phyloP scores from a whole-genome alignment of 805 yeast species.

The Kluyveromyces starmeri region DNA sequence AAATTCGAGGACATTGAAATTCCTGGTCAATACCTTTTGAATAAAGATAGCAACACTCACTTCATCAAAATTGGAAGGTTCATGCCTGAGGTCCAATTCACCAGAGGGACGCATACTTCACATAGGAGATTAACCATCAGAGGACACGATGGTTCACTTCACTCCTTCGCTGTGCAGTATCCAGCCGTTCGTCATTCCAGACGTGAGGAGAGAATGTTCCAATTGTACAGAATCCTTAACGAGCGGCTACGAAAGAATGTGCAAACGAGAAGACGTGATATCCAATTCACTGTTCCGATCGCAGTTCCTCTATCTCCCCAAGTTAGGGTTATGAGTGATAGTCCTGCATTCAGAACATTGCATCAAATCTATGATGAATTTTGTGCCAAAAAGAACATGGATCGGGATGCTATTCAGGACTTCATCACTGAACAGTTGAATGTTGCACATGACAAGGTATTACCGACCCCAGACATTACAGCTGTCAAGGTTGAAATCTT shows the following conservation, averaged over 20 bases:
- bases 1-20: slow-evolving; percentile 95
- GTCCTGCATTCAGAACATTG: slow-evolving; percentile 60
- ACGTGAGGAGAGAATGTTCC: slow-evolving; percentile 91
- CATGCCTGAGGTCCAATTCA: slow-evolving; percentile 77
- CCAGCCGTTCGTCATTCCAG: slow-evolving; percentile 98
- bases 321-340: slow-evolving; percentile 82
- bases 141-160: slow-evolving; percentile 88
- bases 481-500: slow-evolving; percentile 87
- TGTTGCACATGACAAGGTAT: slow-evolving; percentile 86
- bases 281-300: slow-evolving; percentile 77
- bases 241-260: slow-evolving; percentile 71
- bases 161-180: slow-evolving; percentile 91
- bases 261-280: slow-evolving; percentile 78
- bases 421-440: slow-evolving; percentile 78
- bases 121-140: slow-evolving; percentile 81
- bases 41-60: slow-evolving; percentile 81
- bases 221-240: slow-evolving; percentile 81
- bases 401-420: slow-evolving; percentile 83
- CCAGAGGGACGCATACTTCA: slow-evolving; percentile 85
- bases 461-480: slow-evolving; percentile 86
- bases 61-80: slow-evolving; percentile 91
- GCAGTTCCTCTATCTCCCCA: slow-evolving; percentile 95
- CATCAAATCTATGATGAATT: slow-evolving; percentile 81
- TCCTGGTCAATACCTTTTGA: slow-evolving; percentile 91
- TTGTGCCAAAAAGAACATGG: slow-evolving; percentile 63